Evolutionary conservation across 2,329 filamentous ascomycete species (phyloP).

Genomic region (Colletotrichum liriopes): DNA sequence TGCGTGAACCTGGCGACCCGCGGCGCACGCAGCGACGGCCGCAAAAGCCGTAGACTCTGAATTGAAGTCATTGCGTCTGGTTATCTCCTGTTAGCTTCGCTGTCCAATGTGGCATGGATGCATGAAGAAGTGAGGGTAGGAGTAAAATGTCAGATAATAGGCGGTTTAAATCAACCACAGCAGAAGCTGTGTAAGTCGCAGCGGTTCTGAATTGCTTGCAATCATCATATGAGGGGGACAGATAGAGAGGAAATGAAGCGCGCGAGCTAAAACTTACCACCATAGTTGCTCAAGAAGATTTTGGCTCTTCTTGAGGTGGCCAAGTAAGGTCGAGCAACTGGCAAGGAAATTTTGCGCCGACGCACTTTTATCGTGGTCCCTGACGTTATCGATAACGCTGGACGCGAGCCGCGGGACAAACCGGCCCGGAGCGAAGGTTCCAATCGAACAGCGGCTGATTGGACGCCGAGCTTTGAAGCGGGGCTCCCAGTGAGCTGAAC

Average conservation of each 20-base stretch:
- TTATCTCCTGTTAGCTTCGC: constrained; percentile 34
- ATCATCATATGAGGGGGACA: constrained; percentile 53
- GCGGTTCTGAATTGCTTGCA: constrained; percentile 61
- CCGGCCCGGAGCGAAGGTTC: constrained; percentile 21
- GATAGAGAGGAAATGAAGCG: background rate
- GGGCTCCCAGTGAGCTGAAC: background rate
- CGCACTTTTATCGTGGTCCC: constrained; percentile 20
- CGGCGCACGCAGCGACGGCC: constrained; percentile 44
- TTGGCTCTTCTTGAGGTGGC: constrained; percentile 36
- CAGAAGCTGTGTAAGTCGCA: constrained; percentile 64
- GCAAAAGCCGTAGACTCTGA: constrained; percentile 53
- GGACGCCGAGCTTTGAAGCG: background rate
- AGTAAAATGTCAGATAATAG: constrained; percentile 55
- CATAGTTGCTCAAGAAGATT: constrained; percentile 41
- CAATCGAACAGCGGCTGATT: background rate
- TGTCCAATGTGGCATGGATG: constrained; percentile 44
- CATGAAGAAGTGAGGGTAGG: constrained; percentile 37
- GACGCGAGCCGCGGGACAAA: background rate
- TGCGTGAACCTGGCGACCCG: constrained; percentile 20
- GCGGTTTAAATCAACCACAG: constrained; percentile 61
- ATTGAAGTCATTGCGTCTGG: constrained; percentile 54
- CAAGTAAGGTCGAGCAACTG: fast-evolving
- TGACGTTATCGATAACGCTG: constrained; percentile 39
- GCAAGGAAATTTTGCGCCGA: constrained; percentile 17
- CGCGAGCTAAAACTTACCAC: constrained; percentile 29